Conservation (phyloP, 2,329 filamentous ascomycete species). For the Phaeosphaeria sp. region DNA sequence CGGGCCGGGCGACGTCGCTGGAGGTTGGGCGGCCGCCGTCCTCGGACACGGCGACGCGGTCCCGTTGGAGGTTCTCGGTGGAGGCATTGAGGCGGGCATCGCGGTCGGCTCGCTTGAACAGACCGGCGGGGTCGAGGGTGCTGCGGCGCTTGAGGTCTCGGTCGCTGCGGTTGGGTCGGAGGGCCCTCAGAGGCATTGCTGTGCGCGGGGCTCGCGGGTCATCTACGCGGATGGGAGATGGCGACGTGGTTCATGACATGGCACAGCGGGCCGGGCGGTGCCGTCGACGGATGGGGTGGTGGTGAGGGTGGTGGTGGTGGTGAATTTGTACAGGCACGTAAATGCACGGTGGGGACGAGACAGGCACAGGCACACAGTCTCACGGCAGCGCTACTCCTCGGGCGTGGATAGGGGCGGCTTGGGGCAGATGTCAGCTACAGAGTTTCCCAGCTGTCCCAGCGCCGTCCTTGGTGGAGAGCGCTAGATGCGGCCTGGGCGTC, state of each 20-base stretch:
- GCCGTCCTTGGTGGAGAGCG: neutral
- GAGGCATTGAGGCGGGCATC: constrained; percentile 29
- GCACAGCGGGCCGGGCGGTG: constrained; percentile 28
- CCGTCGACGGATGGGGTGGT: constrained; percentile 19
- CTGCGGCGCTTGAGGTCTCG: constrained; percentile 53
- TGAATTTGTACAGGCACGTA: too few relatives aligned
- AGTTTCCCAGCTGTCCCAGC: constrained; percentile 1
- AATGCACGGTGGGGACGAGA: neutral
- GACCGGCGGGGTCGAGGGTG: constrained; percentile 49
- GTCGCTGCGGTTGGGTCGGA: constrained; percentile 48
- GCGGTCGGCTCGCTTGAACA: constrained; percentile 46
- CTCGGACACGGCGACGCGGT: constrained; percentile 39
- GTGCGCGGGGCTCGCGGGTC: constrained; percentile 39
- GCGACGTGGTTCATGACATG: constrained; percentile 37
- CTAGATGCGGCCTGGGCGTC: neutral
- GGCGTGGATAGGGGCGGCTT: neutral
- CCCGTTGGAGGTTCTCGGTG: constrained; percentile 30
- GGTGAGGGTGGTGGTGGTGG: too few relatives aligned
- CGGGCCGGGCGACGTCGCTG: constrained; percentile 30
- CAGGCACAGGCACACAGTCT: neutral
- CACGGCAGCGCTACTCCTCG: neutral
- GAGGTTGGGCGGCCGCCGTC: constrained; percentile 42
- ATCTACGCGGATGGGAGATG: constrained; percentile 40
- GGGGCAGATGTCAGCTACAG: constrained; percentile 2
- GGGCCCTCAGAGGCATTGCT: constrained; percentile 50